Evolutionary conservation across 768 basidiomycete species (phyloP).

Genomic region (Lentinula edodes): DNA sequence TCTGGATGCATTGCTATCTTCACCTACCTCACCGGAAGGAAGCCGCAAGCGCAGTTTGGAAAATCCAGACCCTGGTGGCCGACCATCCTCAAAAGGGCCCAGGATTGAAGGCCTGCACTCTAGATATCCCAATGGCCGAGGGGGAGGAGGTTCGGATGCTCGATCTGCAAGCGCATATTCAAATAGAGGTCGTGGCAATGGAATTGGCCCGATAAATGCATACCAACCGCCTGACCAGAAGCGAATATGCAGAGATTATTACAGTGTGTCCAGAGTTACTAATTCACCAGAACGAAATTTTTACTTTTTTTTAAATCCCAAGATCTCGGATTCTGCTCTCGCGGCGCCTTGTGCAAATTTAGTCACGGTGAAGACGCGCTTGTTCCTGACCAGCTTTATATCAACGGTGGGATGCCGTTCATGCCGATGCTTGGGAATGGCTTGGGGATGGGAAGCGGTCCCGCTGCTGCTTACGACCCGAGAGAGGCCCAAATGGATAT

Average conservation of each 20-base stretch:
- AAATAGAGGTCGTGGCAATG: conserved; percentile 27
- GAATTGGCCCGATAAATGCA: conserved; percentile 34
- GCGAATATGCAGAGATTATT: conserved; percentile 84
- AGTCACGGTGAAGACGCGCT: conserved; percentile 90
- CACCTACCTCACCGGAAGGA: conserved; percentile 41
- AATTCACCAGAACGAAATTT: conserved; percentile 3
- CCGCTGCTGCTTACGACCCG: conserved; percentile 63
- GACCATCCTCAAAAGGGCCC: conserved; percentile 65
- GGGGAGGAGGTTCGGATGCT: conserved; percentile 22
- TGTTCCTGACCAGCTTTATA: conserved; percentile 63
- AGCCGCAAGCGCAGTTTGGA: conserved; percentile 62
- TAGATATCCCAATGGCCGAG: conserved; percentile 45
- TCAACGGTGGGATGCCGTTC: conserved; percentile 54
- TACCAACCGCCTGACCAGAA: conserved; percentile 72
- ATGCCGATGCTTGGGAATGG: conserved; percentile 63
- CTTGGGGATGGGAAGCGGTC: conserved; percentile 40
- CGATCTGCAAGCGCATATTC: conserved; percentile 40
- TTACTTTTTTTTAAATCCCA: conserved; percentile 8
- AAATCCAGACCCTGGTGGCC: conserved; percentile 54
- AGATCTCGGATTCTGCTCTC: conserved; percentile 91
- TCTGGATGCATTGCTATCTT: conserved; percentile 54
- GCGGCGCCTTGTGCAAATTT: conserved; percentile 86
- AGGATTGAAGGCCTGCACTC: conserved; percentile 70
- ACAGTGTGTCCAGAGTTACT: conserved; percentile 56
- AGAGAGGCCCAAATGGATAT: conserved; percentile 79